Evolutionary conservation across 257 asterid species (phyloP).

Genomic region (Osmanthus fragrans): DNA sequence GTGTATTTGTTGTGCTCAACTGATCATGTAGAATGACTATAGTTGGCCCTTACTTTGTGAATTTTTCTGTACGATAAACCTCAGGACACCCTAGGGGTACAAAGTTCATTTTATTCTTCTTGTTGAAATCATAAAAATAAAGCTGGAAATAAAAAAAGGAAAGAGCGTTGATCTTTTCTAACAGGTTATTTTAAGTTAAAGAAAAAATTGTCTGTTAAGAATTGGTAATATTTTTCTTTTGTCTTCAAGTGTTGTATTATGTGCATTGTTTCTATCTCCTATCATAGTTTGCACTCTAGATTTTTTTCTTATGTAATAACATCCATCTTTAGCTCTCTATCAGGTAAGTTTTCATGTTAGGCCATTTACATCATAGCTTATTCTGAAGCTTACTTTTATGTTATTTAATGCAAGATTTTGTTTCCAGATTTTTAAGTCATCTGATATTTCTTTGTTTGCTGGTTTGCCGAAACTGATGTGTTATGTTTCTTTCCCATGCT

Average conservation of each 20-base stretch:
- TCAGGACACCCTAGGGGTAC: not conserved
- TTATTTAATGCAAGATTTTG: not conserved
- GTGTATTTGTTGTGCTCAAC: not conserved
- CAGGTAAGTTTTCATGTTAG: not conserved
- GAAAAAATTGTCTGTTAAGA: not conserved
- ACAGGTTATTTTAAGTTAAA: not conserved
- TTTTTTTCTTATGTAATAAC: not conserved
- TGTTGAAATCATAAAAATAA: not conserved
- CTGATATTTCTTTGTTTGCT: not conserved
- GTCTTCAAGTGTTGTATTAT: not conserved
- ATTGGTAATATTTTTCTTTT: too few relatives aligned
- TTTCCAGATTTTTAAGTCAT: not conserved
- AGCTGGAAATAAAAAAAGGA: not conserved
- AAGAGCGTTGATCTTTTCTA: not conserved
- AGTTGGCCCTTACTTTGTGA: not conserved
- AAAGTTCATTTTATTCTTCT: not conserved
- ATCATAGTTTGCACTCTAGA: not conserved
- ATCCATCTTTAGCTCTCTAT: constrained; percentile 1
- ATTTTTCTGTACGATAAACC: not conserved
- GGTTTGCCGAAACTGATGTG: not conserved
- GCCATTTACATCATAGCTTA: not conserved
- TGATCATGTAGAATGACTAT: not conserved
- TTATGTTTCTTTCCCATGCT: constrained; percentile 11
- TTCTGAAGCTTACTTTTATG: not conserved
- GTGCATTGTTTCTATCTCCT: not conserved